Evolutionary conservation across 306 rosid genomes (phyloP).

Genomic region (Gillenia trifoliata): DNA sequence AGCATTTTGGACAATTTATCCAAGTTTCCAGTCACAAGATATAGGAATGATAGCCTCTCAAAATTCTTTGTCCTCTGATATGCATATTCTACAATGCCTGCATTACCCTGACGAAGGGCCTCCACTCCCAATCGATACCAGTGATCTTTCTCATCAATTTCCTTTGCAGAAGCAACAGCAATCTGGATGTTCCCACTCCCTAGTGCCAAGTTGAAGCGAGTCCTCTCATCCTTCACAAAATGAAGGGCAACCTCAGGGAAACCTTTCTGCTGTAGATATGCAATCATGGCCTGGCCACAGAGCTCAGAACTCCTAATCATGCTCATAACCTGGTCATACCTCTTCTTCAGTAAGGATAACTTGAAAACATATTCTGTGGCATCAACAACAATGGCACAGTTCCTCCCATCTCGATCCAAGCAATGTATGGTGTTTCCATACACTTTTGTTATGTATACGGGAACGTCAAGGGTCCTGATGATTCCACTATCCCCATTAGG

Average conservation of each 20-base stretch:
- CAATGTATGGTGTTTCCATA: constrained; percentile 58
- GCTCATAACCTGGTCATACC: constrained; percentile 73
- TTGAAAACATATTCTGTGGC: constrained; percentile 75
- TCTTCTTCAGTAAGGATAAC: constrained; percentile 65
- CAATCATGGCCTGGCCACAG: constrained; percentile 88
- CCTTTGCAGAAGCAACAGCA: constrained; percentile 88
- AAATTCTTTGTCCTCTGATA: constrained; percentile 88
- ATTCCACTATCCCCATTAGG: constrained; percentile 86
- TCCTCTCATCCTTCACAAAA: constrained; percentile 85
- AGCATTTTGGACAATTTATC: constrained; percentile 86
- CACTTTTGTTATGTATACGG: constrained; percentile 73
- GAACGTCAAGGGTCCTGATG: constrained; percentile 68
- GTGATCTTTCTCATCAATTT: constrained; percentile 86
- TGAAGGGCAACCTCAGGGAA: constrained; percentile 93
- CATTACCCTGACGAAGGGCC: constrained; percentile 87
- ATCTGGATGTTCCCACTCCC: constrained; percentile 88
- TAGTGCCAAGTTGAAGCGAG: constrained; percentile 76
- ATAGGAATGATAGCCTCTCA: constrained; percentile 77
- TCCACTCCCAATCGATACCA: constrained; percentile 83
- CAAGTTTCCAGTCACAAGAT: constrained; percentile 70
- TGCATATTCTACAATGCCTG: constrained; percentile 83
- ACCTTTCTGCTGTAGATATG: constrained; percentile 87
- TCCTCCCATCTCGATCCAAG: constrained; percentile 89
- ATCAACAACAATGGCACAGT: constrained; percentile 55
- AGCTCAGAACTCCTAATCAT: constrained; percentile 83